phyloP scores from a whole-genome alignment of 192 early-diverging fungal species.

The Chytriomyces hyalinus region DNA sequence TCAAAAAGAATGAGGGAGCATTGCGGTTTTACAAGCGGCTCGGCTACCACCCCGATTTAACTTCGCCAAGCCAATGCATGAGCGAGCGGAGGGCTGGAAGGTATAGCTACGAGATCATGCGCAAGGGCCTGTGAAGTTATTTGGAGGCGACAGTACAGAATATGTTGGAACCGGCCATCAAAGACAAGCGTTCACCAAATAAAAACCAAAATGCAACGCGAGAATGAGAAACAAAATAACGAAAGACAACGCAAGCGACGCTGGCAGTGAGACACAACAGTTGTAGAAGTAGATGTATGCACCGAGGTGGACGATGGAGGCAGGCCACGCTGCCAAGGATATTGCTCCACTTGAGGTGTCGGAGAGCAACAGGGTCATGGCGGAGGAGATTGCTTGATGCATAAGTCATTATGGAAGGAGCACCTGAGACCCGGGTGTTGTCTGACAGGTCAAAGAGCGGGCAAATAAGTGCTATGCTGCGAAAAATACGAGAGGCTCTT shows the following conservation, averaged over 20 bases:
- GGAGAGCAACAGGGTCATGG: constrained; percentile 40
- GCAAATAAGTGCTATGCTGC: constrained; percentile 72
- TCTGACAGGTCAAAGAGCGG: constrained; percentile 58
- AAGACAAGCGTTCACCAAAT: too few relatives aligned
- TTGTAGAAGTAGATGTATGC: too few relatives aligned
- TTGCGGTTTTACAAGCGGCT: constrained; percentile 65
- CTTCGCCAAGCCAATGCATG: constrained; percentile 65
- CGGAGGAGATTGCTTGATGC: constrained; percentile 40
- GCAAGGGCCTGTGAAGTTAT: constrained; percentile 48
- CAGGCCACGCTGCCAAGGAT: constrained; percentile 25
- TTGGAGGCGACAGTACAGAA: too few relatives aligned
- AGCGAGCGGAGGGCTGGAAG: constrained; percentile 54
- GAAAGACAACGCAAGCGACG: too few relatives aligned
- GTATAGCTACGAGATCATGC: constrained; percentile 72
- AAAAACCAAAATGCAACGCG: too few relatives aligned
- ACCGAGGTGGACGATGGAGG: neutral
- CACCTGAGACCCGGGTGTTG: neutral
- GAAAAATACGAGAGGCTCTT: constrained; percentile 80
- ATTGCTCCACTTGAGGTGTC: constrained; percentile 45
- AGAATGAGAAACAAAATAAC: too few relatives aligned
- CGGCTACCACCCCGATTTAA: constrained; percentile 66
- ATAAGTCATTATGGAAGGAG: neutral
- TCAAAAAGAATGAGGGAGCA: constrained; percentile 70
- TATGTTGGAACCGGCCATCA: too few relatives aligned
- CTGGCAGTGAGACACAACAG: too few relatives aligned